Evolutionary conservation across 345 rosid genomes (phyloP), one percentile per base, ranked within the genome.

Genomic region (Corchorus olitorius): DNA sequence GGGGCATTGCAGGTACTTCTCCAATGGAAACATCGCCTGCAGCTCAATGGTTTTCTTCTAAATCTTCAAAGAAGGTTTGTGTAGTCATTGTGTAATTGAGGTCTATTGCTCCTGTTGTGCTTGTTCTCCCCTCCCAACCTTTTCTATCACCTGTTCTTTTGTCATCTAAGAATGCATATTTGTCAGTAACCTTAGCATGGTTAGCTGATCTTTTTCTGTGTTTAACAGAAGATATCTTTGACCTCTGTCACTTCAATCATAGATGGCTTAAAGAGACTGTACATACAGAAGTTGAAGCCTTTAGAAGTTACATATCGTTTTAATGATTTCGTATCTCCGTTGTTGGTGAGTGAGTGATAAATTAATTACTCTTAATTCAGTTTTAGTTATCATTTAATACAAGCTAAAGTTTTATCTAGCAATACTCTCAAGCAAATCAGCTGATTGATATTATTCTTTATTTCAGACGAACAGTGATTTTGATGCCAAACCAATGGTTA

Each of bases 401-500:
- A 8, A 69, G 54, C 75, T 65, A 63, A 79, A 9, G 9, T 80
- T 33, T 75, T 41, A 59, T 74, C 15, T 70, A 58, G 27, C 13
- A 64, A 45, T 61, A 70, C 13, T 76, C 64, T 72, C 22, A 43
- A 75, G 19, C 78, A 74, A 55, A 65, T 66, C 14, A 50, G 59
- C 80, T 55, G 74, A 22, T 68, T 41, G 53, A 68, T 68, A 65
- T 14, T 50, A 50, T 64, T 56, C 49, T 81, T 74, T 73, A 35
- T n/a, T 83, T 76, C 81, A 96, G 99, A 78, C 92, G 71, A 90
- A 88, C 76, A 93, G 98, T 78, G 98, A 93, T 80, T 96, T 95
- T 77, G 97, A 96, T 80, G 98, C 97, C 43, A 96, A 89, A 78
- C 99, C 99, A 62, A 96, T 92, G 97, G 99, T 93, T 53, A 92